Evolutionary conservation across 805 yeast species (phyloP).

Genomic region (Candida coleopterorum): DNA sequence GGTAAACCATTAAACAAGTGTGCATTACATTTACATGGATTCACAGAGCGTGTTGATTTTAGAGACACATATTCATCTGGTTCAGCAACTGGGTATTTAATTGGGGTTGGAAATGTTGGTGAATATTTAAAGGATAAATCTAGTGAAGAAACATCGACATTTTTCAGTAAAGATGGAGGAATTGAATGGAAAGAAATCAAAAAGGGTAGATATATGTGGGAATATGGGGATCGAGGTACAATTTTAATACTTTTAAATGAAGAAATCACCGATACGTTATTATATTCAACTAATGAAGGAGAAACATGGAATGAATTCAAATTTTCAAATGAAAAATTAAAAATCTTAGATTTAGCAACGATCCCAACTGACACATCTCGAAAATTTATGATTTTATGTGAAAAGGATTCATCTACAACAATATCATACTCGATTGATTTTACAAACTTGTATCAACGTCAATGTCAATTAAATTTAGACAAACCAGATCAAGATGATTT

Average conservation of each 20-base stretch:
- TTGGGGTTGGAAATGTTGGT: conserved; percentile 95
- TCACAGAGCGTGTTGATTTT: conserved; percentile 77
- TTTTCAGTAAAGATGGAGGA: conserved; percentile 87
- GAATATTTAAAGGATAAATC: conserved; percentile 35
- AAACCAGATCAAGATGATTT: conserved; percentile 37
- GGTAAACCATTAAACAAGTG: conserved; percentile 54
- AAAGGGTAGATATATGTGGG: conserved; percentile 84
- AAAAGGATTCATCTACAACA: conserved; percentile 38
- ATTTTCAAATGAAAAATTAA: conserved; percentile 54
- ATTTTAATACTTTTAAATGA: conserved; percentile 66
- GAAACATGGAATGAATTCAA: conserved; percentile 62
- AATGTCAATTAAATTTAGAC: conserved; percentile 40
- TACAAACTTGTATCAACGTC: conserved; percentile 29
- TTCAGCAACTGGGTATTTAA: conserved; percentile 82
- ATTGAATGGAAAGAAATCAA: conserved; percentile 76
- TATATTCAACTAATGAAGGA: conserved; percentile 78
- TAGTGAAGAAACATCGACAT: conserved; percentile 53
- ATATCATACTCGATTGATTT: conserved; percentile 39
- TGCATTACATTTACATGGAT: conserved; percentile 83
- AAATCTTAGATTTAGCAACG: conserved; percentile 72
- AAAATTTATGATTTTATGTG: conserved; percentile 63
- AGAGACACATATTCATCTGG: conserved; percentile 85
- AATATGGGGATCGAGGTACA: conserved; percentile 93
- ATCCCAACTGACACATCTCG: conserved; percentile 89
- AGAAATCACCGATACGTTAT: conserved; percentile 52